These are phyloP conservation scores for Trametes cingulata DNA, from an alignment of 768 basidiomycete species.

Conservation along the genomic window DNA sequence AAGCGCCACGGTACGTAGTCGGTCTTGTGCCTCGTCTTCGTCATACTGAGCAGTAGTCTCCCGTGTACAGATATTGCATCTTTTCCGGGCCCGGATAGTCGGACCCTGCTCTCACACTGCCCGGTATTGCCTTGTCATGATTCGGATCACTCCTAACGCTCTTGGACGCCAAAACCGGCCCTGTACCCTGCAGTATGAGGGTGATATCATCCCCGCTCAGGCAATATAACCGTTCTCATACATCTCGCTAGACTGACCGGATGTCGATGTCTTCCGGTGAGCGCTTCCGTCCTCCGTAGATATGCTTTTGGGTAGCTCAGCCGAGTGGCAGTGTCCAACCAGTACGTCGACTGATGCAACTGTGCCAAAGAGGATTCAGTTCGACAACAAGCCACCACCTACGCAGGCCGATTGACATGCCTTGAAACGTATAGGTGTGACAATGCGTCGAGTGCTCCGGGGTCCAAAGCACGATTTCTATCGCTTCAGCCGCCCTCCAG, in stretches of 20 bases:
- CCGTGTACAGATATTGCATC: neutral
- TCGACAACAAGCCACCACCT: neutral
- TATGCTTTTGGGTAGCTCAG: neutral
- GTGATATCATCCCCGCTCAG: neutral
- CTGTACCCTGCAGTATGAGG: neutral
- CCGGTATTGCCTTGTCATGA: slow-evolving; percentile 3
- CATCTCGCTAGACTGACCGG: neutral
- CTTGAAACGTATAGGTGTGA: neutral
- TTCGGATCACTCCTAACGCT: neutral
- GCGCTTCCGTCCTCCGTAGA: neutral
- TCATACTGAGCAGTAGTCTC: neutral
- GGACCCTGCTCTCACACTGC: slow-evolving; percentile 8
- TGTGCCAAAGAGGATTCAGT: neutral
- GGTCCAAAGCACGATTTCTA: neutral
- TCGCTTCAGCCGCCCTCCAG: neutral
- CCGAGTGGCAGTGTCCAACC: slow-evolving; percentile 8
- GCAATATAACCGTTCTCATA: neutral
- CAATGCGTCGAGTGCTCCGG: neutral
- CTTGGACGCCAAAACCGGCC: neutral
- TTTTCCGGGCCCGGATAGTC: neutral
- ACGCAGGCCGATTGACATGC: neutral
- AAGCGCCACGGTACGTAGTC: neutral
- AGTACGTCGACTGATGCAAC: slow-evolving; percentile 1
- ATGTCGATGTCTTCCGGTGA: neutral
- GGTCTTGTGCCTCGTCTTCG: neutral